phyloP scores from a whole-genome alignment of 148 eudicot species.

The Fagopyrum esculentum region DNA sequence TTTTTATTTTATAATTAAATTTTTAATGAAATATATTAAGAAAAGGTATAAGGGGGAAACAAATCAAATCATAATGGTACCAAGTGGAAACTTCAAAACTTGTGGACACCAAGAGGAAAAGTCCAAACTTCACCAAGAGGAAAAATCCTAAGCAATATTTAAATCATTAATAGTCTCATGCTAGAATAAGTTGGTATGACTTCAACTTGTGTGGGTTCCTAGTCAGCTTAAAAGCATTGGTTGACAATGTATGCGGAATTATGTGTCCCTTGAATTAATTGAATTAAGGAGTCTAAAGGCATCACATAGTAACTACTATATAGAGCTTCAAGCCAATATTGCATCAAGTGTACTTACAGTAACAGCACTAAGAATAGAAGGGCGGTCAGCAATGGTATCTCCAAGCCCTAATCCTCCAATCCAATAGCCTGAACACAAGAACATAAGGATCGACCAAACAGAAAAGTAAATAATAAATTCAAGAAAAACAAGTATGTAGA shows the following conservation, averaged over 20 bases:
- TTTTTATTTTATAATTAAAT: too few species aligned
- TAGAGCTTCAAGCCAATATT: not conserved
- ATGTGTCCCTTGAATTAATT: not conserved
- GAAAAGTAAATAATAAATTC: not conserved
- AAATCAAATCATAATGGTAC: too few species aligned
- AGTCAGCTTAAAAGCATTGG: not conserved
- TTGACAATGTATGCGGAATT: not conserved
- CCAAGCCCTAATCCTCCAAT: constrained; percentile 92
- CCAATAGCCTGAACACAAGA: constrained; percentile 47
- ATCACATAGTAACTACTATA: not conserved
- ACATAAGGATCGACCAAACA: not conserved
- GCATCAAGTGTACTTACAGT: constrained; percentile 31
- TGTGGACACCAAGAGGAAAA: too few species aligned
- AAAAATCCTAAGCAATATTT: not conserved
- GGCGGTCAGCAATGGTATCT: constrained; percentile 59
- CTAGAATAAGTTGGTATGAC: not conserved
- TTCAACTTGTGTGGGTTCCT: not conserved
- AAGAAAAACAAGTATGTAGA: not conserved
- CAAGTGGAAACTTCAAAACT: too few species aligned
- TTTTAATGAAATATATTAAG: too few species aligned
- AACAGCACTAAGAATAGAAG: constrained; percentile 52
- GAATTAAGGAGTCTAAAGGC: not conserved
- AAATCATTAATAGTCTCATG: not conserved
- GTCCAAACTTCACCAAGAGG: not conserved
- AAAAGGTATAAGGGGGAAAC: too few species aligned